Evolutionary conservation across 148 eudicot genomes (phyloP).

Genomic region (Amaranthus hypochondriacus): DNA sequence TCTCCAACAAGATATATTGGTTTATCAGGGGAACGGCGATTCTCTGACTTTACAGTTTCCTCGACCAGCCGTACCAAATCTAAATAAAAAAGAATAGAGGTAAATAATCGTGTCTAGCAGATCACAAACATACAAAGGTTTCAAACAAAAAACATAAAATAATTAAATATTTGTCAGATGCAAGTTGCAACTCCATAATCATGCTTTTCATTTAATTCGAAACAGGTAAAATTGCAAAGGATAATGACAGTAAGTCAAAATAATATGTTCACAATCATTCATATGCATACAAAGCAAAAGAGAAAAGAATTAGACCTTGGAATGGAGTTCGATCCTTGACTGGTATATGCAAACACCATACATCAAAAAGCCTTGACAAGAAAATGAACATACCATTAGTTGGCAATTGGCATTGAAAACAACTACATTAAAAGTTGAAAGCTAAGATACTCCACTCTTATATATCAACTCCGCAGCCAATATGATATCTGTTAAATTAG

Average conservation of each 20-base stretch:
- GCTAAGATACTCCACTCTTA: no score
- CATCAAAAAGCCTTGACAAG: slow-evolving; percentile 48
- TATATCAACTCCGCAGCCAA: no score
- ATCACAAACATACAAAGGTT: background rate
- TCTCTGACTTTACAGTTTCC: slow-evolving; percentile 45
- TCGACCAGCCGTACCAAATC: slow-evolving; percentile 52
- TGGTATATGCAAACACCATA: slow-evolving; percentile 64
- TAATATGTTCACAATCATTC: background rate
- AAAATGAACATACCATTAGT: slow-evolving; percentile 8
- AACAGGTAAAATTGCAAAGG: background rate
- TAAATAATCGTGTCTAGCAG: background rate
- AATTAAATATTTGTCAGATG: background rate
- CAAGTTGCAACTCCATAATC: background rate
- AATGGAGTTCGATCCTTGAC: slow-evolving; percentile 50
- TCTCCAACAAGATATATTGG: slow-evolving; percentile 73
- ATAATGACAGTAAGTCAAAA: background rate
- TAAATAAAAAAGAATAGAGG: slow-evolving; percentile 15
- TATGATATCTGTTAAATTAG: no score
- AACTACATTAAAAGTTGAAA: background rate
- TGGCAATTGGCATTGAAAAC: slow-evolving; percentile 8
- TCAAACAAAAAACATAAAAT: background rate
- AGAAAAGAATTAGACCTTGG: slow-evolving; percentile 30
- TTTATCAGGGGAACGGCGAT: slow-evolving; percentile 26
- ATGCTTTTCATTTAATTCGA: background rate
- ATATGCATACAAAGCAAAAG: background rate